Evolutionary conservation across 192 early-diverging fungal species (phyloP).

Genomic region (Gaertneriomyces sp.): DNA sequence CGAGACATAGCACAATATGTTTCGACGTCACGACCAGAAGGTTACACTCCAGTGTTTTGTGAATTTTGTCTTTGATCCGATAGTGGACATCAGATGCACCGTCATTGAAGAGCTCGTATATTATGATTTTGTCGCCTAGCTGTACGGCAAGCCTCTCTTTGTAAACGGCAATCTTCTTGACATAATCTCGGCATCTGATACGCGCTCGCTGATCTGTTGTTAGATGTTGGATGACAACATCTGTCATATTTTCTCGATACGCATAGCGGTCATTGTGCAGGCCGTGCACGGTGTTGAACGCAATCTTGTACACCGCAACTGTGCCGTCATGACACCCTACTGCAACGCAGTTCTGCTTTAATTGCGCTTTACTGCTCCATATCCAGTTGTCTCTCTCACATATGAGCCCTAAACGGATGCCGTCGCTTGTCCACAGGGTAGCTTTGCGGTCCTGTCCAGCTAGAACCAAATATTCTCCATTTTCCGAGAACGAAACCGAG

Average conservation of each 20-base stretch:
- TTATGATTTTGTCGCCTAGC: slow-evolving; percentile 51
- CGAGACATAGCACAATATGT: slow-evolving; percentile 53
- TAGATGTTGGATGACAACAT: slow-evolving; percentile 61
- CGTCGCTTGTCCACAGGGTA: slow-evolving; percentile 55
- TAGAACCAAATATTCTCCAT: slow-evolving; percentile 50
- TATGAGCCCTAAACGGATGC: slow-evolving; percentile 44
- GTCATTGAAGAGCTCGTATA: slow-evolving; percentile 58
- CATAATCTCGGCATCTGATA: slow-evolving; percentile 59
- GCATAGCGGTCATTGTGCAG: slow-evolving; percentile 59
- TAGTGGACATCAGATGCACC: slow-evolving; percentile 59
- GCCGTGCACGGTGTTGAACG: slow-evolving; percentile 56
- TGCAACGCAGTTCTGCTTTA: slow-evolving; percentile 47
- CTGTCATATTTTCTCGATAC: slow-evolving; percentile 57
- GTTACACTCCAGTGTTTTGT: slow-evolving; percentile 55
- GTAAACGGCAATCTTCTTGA: slow-evolving; percentile 58
- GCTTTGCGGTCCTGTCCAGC: slow-evolving; percentile 56
- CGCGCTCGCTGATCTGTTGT: slow-evolving; percentile 45
- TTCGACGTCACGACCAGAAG: slow-evolving; percentile 54
- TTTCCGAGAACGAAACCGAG: slow-evolving; percentile 42
- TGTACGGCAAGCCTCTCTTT: slow-evolving; percentile 58
- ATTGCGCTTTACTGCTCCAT: slow-evolving; percentile 51
- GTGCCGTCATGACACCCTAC: slow-evolving; percentile 57
- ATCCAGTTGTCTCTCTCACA: slow-evolving; percentile 51
- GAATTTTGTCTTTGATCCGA: slow-evolving; percentile 56
- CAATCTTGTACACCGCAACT: slow-evolving; percentile 47